These are phyloP conservation scores for Thymus mandschuricus DNA, from an alignment of 257 asterid genomes.

Conservation along the genomic window DNA sequence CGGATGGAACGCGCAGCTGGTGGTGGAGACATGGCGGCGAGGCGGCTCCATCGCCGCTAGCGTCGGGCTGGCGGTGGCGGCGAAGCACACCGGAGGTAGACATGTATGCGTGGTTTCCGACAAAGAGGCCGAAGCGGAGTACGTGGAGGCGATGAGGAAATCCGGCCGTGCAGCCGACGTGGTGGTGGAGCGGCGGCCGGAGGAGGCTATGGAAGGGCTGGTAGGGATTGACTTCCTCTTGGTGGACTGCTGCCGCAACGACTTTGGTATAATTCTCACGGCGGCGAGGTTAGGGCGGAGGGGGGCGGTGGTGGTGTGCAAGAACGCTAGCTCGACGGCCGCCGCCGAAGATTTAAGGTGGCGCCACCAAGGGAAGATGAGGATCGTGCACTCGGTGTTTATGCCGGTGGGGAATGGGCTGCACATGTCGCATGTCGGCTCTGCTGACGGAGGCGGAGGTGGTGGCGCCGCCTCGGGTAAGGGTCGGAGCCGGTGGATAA, in stretches of 20 bases:
- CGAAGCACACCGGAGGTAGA: constrained; percentile 64
- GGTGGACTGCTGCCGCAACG: constrained; percentile 56
- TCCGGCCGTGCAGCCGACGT: constrained; percentile 41
- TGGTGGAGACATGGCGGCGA: constrained; percentile 80
- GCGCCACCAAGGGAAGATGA: constrained; percentile 46
- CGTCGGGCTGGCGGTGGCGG: constrained; percentile 74
- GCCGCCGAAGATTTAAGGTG: constrained; percentile 58
- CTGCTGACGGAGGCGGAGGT: constrained; percentile 1
- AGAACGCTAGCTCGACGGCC: constrained; percentile 60
- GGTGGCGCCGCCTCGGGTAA: constrained; percentile 31
- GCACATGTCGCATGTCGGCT: constrained; percentile 78
- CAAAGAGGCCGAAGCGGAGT: constrained; percentile 51
- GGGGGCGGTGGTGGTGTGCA: constrained; percentile 84
- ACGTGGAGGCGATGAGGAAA: constrained; percentile 44
- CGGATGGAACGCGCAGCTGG: constrained; percentile 76
- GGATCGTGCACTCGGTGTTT: constrained; percentile 72
- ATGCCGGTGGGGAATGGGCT: constrained; percentile 90
- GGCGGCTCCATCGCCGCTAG: constrained; percentile 75
- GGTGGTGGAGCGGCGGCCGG: constrained; percentile 49
- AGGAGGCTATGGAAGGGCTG: constrained; percentile 49
- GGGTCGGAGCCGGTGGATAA: constrained; percentile 60
- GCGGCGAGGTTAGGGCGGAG: constrained; percentile 69
- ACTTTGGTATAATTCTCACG: constrained; percentile 45
- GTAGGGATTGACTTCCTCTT: constrained; percentile 70
- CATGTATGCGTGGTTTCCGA: constrained; percentile 76